Evolutionary conservation across 306 rosid genomes (phyloP).

Genomic region (Abrus precatorius): DNA sequence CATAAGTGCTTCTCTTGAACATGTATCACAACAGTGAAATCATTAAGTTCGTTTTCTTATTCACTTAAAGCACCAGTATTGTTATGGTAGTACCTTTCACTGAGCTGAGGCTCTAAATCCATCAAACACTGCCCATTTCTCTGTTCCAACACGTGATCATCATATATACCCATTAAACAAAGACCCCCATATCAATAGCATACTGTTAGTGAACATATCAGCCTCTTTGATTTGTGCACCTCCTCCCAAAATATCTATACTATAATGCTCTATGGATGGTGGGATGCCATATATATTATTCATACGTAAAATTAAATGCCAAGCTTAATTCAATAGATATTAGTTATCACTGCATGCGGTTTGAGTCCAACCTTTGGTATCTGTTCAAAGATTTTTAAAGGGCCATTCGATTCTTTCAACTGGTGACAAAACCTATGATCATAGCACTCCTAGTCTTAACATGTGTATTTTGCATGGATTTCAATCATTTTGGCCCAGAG

Average conservation of each 20-base stretch:
- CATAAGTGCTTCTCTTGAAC: not conserved
- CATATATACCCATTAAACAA: not conserved
- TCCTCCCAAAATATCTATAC: no score
- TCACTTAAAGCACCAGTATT: no score
- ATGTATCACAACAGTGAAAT: not conserved
- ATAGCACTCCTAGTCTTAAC: not conserved
- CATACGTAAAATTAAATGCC: not conserved
- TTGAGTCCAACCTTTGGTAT: not conserved
- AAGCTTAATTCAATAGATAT: not conserved
- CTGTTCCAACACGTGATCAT: not conserved
- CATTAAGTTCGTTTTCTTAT: not conserved
- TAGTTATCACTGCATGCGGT: not conserved
- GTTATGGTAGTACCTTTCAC: not conserved
- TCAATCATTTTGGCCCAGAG: not conserved
- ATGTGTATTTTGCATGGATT: slow-evolving; percentile 6
- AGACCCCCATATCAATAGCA: not conserved
- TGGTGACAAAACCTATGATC: not conserved
- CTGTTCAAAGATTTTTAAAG: no score
- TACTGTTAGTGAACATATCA: not conserved
- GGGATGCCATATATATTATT: no score
- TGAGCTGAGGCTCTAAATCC: not conserved
- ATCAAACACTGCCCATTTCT: not conserved
- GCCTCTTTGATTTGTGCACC: not conserved
- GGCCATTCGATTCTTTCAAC: not conserved
- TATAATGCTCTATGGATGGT: no score